These are phyloP conservation scores for Phlyctochytrium bullatum DNA, from an alignment of 192 early-diverging fungal species.

Conservation along the genomic window DNA sequence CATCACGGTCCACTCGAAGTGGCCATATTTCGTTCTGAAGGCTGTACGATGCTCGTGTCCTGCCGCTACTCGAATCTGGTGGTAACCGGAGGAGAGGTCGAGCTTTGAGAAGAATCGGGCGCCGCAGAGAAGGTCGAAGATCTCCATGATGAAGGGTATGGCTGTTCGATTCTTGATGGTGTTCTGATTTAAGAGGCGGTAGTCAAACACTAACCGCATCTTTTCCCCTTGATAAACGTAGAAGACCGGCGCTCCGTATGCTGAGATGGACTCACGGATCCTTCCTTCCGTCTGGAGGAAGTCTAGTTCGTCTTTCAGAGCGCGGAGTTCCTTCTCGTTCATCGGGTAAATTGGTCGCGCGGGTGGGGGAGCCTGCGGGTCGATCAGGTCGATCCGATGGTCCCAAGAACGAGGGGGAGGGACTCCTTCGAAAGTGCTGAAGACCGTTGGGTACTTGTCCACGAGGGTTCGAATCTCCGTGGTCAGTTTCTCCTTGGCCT, in stretches of 20 bases:
- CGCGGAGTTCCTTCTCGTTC: slow-evolving; percentile 10
- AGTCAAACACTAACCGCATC: slow-evolving; percentile 20
- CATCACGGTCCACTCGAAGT: slow-evolving; percentile 12
- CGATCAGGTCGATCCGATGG: background rate
- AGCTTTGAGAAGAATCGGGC: slow-evolving; percentile 23
- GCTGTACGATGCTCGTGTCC: slow-evolving; percentile 13
- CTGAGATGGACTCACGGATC: slow-evolving; percentile 15
- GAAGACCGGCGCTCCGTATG: slow-evolving; percentile 19
- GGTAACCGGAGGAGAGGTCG: slow-evolving; percentile 2
- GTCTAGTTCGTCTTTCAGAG: slow-evolving; percentile 13
- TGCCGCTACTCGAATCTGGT: background rate
- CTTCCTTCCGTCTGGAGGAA: slow-evolving; percentile 8
- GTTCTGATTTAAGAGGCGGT: slow-evolving; percentile 26
- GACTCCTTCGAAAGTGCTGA: slow-evolving; percentile 13
- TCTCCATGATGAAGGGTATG: slow-evolving; percentile 36
- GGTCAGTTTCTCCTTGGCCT: background rate
- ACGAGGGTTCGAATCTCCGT: slow-evolving; percentile 8
- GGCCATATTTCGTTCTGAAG: slow-evolving; percentile 8
- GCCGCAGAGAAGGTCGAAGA: slow-evolving; percentile 18
- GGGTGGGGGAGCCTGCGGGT: background rate
- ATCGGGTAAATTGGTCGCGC: slow-evolving; percentile 9
- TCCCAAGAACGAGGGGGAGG: slow-evolving; percentile 5
- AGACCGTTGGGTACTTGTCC: slow-evolving; percentile 15
- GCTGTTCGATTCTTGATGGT: slow-evolving; percentile 34
- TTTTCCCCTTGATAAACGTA: slow-evolving; percentile 18